A percentile compares a stretch with the other conserved stretches of the same genome.
Evolutionary conservation across 176 grass and related monocot species (phyloP).

Genomic region (Dendrocalamus sinicus): DNA sequence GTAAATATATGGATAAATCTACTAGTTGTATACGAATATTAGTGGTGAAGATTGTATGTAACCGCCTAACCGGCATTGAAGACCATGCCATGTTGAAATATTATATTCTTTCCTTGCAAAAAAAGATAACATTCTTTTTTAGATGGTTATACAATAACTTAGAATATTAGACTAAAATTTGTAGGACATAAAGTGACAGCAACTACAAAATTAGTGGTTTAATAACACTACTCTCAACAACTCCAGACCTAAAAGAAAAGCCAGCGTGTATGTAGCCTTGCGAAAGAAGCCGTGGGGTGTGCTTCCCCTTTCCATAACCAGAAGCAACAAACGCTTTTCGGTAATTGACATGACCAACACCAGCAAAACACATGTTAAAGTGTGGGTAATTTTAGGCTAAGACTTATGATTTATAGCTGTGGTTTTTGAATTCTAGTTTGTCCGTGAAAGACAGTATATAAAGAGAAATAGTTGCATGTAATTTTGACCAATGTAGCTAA

Average conservation of each 20-base stretch:
- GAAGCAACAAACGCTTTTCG: not conserved
- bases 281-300: slow-evolving; percentile 9
- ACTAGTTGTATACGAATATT: no score
- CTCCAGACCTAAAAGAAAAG: not conserved
- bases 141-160: not conserved
- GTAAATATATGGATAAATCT: no score
- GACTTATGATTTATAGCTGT: no score
- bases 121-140: not conserved
- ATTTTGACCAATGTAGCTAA: no score
- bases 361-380: not conserved
- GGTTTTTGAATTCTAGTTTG: no score
- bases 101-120: not conserved
- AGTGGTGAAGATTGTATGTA: no score
- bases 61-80: no score
- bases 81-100: no score
- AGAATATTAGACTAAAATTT: not conserved
- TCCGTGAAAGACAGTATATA: no score
- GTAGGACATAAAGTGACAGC: not conserved
- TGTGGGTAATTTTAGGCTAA: no score
- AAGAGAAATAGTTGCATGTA: no score
- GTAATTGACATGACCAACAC: not conserved
- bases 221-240: not conserved
- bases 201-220: not conserved
- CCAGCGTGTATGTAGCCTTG: not conserved
- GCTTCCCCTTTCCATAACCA: not conserved